Percentiles rank a stretch among this genome's conserved stretches.
Conservation (phyloP, 2,329 filamentous ascomycete genomes). For the Sphaceloma murrayae region DNA sequence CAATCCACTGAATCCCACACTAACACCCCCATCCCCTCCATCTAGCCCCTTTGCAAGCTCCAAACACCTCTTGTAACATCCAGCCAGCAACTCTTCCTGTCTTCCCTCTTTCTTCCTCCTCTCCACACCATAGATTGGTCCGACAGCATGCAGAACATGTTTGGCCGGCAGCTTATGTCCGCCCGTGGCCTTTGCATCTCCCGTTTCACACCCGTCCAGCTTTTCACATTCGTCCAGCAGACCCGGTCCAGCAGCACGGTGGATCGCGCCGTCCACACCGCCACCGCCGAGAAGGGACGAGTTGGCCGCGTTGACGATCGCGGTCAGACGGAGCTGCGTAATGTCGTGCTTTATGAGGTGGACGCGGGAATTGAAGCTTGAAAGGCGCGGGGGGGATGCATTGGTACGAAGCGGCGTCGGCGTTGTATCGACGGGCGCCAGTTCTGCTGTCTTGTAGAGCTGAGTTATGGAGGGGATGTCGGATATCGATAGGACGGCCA, state of each 20-base stretch:
- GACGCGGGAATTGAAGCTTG: constrained; percentile 57
- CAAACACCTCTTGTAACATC: constrained; percentile 63
- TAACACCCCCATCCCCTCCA: constrained; percentile 51
- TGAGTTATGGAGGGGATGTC: constrained; percentile 51
- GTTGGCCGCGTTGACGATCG: constrained; percentile 93
- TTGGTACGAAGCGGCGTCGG: constrained; percentile 50
- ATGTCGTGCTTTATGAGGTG: constrained; percentile 68
- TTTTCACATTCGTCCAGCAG: constrained; percentile 62
- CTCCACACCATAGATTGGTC: constrained; percentile 58
- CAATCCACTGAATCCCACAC: constrained; percentile 71
- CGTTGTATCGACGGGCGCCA: constrained; percentile 25
- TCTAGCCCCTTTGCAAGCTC: constrained; percentile 46
- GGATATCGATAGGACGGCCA: constrained; percentile 31
- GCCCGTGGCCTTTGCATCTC: constrained; percentile 70
- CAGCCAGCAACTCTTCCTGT: constrained; percentile 39
- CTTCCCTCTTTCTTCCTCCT: constrained; percentile 29
- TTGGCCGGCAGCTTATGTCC: constrained; percentile 67
- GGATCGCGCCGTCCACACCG: constrained; percentile 73
- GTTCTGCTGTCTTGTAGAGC: constrained; percentile 51
- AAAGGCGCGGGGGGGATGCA: constrained; percentile 34
- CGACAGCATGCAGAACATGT: constrained; percentile 83
- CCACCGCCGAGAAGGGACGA: constrained; percentile 67
- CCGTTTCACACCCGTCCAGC: constrained; percentile 65
- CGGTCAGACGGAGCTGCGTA: constrained; percentile 65
- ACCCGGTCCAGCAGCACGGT: constrained; percentile 62